Conservation (phyloP, 2,329 filamentous ascomycete species). For the Seiridium unicorne region DNA sequence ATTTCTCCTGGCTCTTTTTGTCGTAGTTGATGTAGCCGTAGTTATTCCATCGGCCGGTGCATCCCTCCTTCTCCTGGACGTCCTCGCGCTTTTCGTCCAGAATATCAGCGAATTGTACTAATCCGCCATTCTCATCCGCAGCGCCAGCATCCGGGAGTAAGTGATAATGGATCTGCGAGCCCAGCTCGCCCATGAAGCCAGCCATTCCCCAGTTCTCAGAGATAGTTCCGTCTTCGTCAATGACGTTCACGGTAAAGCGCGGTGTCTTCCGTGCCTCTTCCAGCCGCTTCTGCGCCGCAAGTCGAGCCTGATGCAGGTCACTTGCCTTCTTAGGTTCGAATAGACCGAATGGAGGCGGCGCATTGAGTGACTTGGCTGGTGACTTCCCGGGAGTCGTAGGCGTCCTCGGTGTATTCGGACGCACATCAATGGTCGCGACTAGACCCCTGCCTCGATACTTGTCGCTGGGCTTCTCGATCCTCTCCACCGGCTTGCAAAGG, state of each 20-base stretch:
- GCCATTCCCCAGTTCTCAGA: constrained; percentile 54
- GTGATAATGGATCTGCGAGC: constrained; percentile 59
- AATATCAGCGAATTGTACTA: constrained; percentile 52
- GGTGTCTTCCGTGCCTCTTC: constrained; percentile 54
- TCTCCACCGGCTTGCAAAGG: constrained; percentile 62
- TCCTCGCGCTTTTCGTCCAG: constrained; percentile 47
- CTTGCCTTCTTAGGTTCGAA: constrained; percentile 31
- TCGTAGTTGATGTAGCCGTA: constrained; percentile 33
- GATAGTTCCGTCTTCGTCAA: constrained; percentile 49
- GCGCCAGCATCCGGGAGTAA: constrained; percentile 57
- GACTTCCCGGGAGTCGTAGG: constrained; percentile 32
- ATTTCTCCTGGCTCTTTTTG: constrained; percentile 43
- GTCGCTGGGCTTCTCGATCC: constrained; percentile 50
- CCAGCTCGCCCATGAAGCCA: constrained; percentile 60
- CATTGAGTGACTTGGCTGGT: constrained; percentile 7
- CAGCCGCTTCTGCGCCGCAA: constrained; percentile 65
- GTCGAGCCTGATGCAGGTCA: constrained; percentile 51
- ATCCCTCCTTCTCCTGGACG: constrained; percentile 35
- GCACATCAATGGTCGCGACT: constrained; percentile 16
- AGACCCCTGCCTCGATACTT: constrained; percentile 38
- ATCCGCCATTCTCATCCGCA: constrained; percentile 53
- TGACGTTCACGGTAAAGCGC: constrained; percentile 58
- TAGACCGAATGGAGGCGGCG: neutral
- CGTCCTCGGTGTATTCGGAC: constrained; percentile 26
- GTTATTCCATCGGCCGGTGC: constrained; percentile 47